phyloP scores from a whole-genome alignment of 371 early-diverging fungal genomes.

The Chytridium lagenaria region DNA sequence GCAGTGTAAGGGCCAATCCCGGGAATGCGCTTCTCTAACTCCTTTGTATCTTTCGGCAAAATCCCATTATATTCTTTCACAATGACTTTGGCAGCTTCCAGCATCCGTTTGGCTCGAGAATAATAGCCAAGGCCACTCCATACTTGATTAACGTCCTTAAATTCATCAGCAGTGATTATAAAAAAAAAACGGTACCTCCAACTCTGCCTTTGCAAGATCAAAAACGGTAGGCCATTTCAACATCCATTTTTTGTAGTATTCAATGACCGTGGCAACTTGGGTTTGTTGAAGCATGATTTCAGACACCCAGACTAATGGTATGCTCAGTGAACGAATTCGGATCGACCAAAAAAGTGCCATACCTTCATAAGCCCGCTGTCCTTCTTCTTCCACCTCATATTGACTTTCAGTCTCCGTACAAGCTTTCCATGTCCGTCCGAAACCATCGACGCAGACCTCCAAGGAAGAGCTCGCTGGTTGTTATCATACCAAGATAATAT shows the following conservation, averaged over 20 bases:
- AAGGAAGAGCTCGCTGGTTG: conserved; percentile 72
- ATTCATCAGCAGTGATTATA: neutral
- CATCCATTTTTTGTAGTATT: conserved; percentile 80
- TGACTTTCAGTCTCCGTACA: neutral
- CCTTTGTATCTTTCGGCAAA: conserved; percentile 64
- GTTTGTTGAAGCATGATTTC: conserved; percentile 89
- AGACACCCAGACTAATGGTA: conserved; percentile 71
- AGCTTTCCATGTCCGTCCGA: neutral
- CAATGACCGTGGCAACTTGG: conserved; percentile 76
- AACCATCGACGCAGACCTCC: conserved; percentile 55
- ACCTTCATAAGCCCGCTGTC: conserved; percentile 75
- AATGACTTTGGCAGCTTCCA: conserved; percentile 73
- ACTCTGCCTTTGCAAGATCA: conserved; percentile 69
- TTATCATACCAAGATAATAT: conserved; percentile 72
- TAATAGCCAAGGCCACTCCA: conserved; percentile 90
- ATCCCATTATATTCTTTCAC: conserved; percentile 61
- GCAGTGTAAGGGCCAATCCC: conserved; percentile 74
- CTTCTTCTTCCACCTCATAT: conserved; percentile 36
- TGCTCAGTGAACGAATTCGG: neutral
- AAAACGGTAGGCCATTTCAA: conserved; percentile 74
- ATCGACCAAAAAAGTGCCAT: conserved; percentile 13
- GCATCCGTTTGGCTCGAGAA: conserved; percentile 73
- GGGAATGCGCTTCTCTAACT: conserved; percentile 68
- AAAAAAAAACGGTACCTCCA: conserved; percentile 53
- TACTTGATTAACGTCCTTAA: conserved; percentile 65